Evolutionary conservation across 2,329 filamentous ascomycete species (phyloP).

Genomic region (Monosporascus sp.): DNA sequence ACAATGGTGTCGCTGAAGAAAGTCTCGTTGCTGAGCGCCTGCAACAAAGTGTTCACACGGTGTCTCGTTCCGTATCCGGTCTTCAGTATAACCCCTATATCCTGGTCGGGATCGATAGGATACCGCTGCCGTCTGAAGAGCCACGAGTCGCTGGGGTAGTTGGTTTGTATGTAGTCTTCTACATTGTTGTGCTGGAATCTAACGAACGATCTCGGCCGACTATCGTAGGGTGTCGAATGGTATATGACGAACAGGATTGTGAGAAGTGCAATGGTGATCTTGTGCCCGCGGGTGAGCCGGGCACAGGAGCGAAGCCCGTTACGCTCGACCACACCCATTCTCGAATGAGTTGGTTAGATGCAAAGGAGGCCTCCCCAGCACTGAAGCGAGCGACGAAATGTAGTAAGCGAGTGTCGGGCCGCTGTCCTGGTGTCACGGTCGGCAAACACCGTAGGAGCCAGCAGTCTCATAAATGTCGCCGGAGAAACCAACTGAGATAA

Average conservation of each 20-base stretch:
- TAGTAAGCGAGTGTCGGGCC: no score
- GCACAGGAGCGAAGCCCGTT: constrained; percentile 21
- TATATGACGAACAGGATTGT: constrained; percentile 24
- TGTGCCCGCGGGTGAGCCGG: constrained; percentile 24
- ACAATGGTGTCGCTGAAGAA: constrained; percentile 41
- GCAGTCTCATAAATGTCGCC: no score
- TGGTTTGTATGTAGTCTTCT: constrained; percentile 23
- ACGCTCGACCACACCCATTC: constrained; percentile 21
- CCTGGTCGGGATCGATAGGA: constrained; percentile 38
- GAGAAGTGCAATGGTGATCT: constrained; percentile 18
- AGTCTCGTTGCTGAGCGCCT: constrained; percentile 37
- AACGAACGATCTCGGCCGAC: constrained; percentile 21
- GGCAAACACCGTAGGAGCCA: not conserved
- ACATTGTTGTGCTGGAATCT: constrained; percentile 25
- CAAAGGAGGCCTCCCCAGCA: not conserved
- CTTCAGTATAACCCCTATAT: constrained; percentile 50
- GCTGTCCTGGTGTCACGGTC: no score
- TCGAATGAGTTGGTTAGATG: not conserved
- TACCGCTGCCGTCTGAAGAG: constrained; percentile 34
- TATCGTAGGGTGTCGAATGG: constrained; percentile 23
- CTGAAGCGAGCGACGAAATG: not conserved
- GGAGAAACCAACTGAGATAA: no score
- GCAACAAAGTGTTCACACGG: constrained; percentile 42
- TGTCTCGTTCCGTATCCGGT: constrained; percentile 51
- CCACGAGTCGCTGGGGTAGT: constrained; percentile 35